Percentiles rank a stretch among this genome's conserved stretches.
Conservation (phyloP, 768 basidiomycete species). For the Leccinellum albellum region DNA sequence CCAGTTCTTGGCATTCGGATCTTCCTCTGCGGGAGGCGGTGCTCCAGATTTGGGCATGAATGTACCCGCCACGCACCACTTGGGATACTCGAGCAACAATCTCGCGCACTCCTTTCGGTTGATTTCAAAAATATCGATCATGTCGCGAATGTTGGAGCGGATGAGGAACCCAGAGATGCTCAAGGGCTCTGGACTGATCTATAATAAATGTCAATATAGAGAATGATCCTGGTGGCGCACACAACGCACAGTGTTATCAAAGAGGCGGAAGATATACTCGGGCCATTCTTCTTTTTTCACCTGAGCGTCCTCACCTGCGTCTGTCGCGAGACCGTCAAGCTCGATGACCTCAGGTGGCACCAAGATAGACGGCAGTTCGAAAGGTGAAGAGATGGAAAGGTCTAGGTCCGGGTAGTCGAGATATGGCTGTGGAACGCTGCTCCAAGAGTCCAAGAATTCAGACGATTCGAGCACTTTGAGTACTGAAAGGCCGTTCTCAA, state of each 20-base stretch:
- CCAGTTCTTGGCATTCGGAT: constrained; percentile 64
- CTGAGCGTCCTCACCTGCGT: constrained; percentile 66
- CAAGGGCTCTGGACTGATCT: constrained; percentile 76
- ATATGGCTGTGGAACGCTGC: constrained; percentile 66
- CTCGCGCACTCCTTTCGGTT: constrained; percentile 95
- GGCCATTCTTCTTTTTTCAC: constrained; percentile 84
- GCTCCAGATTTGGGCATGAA: constrained; percentile 78
- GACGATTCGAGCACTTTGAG: constrained; percentile 59
- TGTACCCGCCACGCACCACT: constrained; percentile 77
- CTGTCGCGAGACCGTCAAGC: constrained; percentile 64
- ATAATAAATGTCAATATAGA: constrained; percentile 3
- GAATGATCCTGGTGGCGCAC: not conserved
- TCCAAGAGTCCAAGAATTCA: constrained; percentile 54
- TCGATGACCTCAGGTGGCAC: constrained; percentile 89
- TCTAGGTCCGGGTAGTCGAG: constrained; percentile 44
- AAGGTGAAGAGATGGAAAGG: constrained; percentile 40
- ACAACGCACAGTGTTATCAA: constrained; percentile 53
- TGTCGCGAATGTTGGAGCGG: constrained; percentile 69
- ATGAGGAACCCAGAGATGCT: constrained; percentile 78
- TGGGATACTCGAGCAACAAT: constrained; percentile 79
- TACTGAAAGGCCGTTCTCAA: constrained; percentile 66
- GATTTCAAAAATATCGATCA: constrained; percentile 86
- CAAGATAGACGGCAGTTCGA: constrained; percentile 71
- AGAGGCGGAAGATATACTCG: constrained; percentile 63
- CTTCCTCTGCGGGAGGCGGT: constrained; percentile 43